Evolutionary conservation across 352 stramenopile genomes (phyloP), one percentile per base, ranked within the genome.

Genomic region (Blastocystis sp.): DNA sequence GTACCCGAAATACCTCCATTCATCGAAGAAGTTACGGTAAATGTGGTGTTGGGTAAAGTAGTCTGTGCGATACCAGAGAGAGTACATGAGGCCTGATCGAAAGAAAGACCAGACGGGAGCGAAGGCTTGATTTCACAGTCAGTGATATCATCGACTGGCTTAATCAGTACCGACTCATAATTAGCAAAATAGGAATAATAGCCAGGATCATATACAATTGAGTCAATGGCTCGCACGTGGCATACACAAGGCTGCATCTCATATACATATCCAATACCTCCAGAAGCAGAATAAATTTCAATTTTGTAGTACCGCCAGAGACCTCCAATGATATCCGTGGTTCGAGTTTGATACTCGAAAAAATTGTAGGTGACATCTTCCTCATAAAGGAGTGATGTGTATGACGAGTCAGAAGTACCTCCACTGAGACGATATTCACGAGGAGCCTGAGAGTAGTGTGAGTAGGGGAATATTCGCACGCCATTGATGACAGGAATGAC

Each of bases 181-280:
- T 45, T 70, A 11, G 37, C 23, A 23, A 70, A 23, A 26, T 20
- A 70, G 11, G 61, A 59, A n/a, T 59, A 59, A 2, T 13, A 59
- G 50, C 50, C 20, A 13, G 50, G 20, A 13, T 13, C 11, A n/a
- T n/a, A 59, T 13, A n/a, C 50, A 2, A 59, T 59, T n/a, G 20
- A 13, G 50, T n/a, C 20, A 1, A 59, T n/a, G 11, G 50, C 13
- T n/a, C 20, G 11, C 50, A 84, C 73, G 55, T 15, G 50, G 39
- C 73, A 84, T 26, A 84, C 73, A 29, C 59, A 43, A 18, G 53
- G 73, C 23, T 84, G 53, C 50, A 84, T 69, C 29, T 84, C 73
- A 43, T 84, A 84, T 8, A 55, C 11, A n/a, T 77, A 77, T 0
- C 5, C 29, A n/a, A 59, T 59, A 13, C 50, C 50, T 3, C 50